Evolutionary conservation across 2,329 filamentous ascomycete genomes (phyloP).

Genomic region (Plectosphaerella sp.): DNA sequence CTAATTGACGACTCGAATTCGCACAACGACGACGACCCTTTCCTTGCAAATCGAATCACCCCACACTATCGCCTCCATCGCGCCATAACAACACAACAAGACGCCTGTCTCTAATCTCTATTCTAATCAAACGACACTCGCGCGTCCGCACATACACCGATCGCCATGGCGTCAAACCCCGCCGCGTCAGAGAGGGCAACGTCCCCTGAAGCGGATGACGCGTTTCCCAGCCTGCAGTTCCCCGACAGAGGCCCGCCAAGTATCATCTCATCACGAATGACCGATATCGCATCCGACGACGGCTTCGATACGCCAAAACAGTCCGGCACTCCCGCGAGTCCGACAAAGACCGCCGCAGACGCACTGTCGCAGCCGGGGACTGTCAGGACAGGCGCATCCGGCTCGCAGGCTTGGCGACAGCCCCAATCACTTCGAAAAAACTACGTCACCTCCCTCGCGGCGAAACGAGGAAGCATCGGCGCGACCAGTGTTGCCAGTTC

Average conservation of each 20-base stretch:
- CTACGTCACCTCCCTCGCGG: conserved; percentile 33
- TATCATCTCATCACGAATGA: conserved; percentile 70
- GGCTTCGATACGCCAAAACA: conserved; percentile 35
- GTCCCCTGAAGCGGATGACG: conserved; percentile 32
- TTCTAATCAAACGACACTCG: no score
- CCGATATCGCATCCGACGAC: conserved; percentile 57
- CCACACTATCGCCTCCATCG: no score
- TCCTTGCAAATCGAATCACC: no score
- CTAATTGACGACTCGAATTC: no score
- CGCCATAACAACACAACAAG: no score
- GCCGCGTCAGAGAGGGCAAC: conserved; percentile 25
- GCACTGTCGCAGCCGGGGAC: conserved; percentile 49
- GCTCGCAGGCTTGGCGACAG: conserved; percentile 22
- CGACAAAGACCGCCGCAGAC: conserved; percentile 25
- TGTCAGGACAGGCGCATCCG: conserved; percentile 40
- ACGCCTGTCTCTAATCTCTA: no score
- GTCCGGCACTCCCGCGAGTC: conserved; percentile 23
- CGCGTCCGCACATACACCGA: no score
- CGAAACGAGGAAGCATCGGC: conserved; percentile 34
- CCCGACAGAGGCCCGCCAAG: conserved; percentile 50
- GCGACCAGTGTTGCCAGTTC: conserved; percentile 36
- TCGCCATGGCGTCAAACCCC: conserved; percentile 32
- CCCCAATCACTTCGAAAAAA: conserved; percentile 53
- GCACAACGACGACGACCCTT: no score
- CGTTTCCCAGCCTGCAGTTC: conserved; percentile 33